phyloP scores from a whole-genome alignment of 768 basidiomycete species.

The Rhodocollybia butyracea region DNA sequence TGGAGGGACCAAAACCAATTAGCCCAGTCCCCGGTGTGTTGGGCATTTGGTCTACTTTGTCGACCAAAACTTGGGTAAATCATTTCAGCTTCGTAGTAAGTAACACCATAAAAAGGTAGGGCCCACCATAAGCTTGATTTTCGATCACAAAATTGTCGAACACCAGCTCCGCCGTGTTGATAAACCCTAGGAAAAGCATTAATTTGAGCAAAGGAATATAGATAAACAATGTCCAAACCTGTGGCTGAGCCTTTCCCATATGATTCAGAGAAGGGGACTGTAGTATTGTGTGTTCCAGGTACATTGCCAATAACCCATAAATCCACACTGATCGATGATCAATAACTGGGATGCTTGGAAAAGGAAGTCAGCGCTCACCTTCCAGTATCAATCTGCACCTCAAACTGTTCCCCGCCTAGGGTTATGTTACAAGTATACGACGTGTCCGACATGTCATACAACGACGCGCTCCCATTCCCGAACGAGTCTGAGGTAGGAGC shows the following conservation, averaged over 20 bases:
- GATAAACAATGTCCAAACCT: too few species aligned
- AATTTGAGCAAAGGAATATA: not conserved
- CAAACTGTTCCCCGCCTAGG: conserved; percentile 13
- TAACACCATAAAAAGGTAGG: not conserved
- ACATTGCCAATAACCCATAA: conserved; percentile 18
- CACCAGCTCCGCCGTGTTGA: conserved; percentile 12
- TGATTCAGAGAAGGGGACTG: conserved; percentile 10
- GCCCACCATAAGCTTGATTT: conserved; percentile 18
- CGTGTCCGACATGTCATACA: conserved; percentile 2
- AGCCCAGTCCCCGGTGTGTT: conserved; percentile 13
- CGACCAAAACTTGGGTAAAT: not conserved
- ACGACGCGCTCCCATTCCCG: not conserved
- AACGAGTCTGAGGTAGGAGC: not conserved
- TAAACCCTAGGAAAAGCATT: conserved; percentile 9
- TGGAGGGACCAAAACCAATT: conserved; percentile 20
- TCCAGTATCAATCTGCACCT: conserved; percentile 22
- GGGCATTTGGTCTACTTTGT: not conserved
- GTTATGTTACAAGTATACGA: conserved; percentile 18
- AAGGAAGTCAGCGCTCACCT: conserved; percentile 10
- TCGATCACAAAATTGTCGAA: conserved; percentile 18
- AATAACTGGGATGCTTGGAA: not conserved
- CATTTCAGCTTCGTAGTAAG: too few species aligned
- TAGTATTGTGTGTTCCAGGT: conserved; percentile 14
- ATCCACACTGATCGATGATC: conserved; percentile 14
- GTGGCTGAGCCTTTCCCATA: conserved; percentile 18